These are phyloP conservation scores for Arthrocladium fulminans DNA, from an alignment of 2,329 filamentous ascomycete species.

Conservation along the genomic window DNA sequence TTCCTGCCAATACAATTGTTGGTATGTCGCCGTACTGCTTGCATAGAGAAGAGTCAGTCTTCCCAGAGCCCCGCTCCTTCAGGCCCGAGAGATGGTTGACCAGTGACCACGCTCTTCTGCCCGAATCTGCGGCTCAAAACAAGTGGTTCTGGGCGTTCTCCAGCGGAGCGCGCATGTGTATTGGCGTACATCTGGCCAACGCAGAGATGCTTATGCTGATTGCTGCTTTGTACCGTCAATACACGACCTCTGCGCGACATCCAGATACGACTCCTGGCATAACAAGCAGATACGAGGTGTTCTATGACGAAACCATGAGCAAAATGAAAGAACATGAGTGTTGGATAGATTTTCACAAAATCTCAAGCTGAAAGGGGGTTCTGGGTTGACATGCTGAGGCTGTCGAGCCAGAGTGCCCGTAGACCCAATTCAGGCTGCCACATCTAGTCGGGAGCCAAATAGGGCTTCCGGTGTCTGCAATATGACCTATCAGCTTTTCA, in stretches of 20 bases:
- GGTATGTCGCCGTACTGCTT: slow-evolving; percentile 27
- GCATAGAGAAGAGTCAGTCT: slow-evolving; percentile 37
- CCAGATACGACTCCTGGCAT: slow-evolving; percentile 24
- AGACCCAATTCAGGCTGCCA: not conserved
- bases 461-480: slow-evolving; percentile 12
- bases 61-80: slow-evolving; percentile 38
- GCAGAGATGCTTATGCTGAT: slow-evolving; percentile 43
- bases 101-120: slow-evolving; percentile 14
- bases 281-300: slow-evolving; percentile 27
- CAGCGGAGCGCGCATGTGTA: slow-evolving; percentile 34
- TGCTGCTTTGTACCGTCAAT: slow-evolving; percentile 38
- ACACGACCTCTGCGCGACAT: slow-evolving; percentile 29
- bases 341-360: slow-evolving; percentile 18
- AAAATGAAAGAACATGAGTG: slow-evolving; percentile 22
- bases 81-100: slow-evolving; percentile 29
- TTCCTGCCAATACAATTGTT: slow-evolving; percentile 26
- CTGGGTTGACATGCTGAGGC: not conserved
- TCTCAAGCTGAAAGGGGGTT: not conserved
- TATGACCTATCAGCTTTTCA: not conserved
- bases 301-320: slow-evolving; percentile 24
- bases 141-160: slow-evolving; percentile 32
- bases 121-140: slow-evolving; percentile 17
- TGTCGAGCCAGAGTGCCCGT: not conserved
- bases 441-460: slow-evolving; percentile 10
- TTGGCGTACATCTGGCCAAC: slow-evolving; percentile 39